Evolutionary conservation across 1,284 basidiomycete genomes (phyloP).

Genomic region (Rhodotorula sp.): DNA sequence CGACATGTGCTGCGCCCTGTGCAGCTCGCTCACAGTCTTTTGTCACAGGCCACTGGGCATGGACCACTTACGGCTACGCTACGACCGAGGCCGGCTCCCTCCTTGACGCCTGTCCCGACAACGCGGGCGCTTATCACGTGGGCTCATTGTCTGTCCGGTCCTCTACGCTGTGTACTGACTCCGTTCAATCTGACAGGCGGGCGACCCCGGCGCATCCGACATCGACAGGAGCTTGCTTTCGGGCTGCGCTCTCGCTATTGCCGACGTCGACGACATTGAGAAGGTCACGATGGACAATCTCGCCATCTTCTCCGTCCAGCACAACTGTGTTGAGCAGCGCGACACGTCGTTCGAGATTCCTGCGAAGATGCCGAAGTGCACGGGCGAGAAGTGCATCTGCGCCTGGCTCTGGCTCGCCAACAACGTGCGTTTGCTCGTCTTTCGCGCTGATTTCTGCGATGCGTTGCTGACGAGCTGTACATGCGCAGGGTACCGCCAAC

Average conservation of each 20-base stretch:
- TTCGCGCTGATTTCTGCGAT: not conserved
- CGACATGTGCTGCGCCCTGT: no score
- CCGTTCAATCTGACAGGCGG: not conserved
- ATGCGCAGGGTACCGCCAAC: conserved; percentile 22
- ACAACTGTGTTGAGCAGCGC: conserved; percentile 33
- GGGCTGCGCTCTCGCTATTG: conserved; percentile 40
- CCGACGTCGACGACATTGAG: conserved; percentile 37
- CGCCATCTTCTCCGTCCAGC: conserved; percentile 36
- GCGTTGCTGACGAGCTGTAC: no score
- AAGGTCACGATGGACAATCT: conserved; percentile 40
- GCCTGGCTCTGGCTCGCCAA: conserved; percentile 35
- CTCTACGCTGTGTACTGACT: not conserved
- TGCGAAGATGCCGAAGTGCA: conserved; percentile 35
- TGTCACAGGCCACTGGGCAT: not conserved
- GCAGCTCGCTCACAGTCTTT: no score
- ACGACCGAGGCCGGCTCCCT: conserved; percentile 19
- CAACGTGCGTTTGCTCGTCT: not conserved
- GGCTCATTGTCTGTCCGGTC: not conserved
- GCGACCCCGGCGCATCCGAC: conserved; percentile 18
- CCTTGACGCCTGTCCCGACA: conserved; percentile 36
- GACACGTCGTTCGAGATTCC: conserved; percentile 34
- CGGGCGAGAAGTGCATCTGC: conserved; percentile 37
- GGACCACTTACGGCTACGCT: conserved; percentile 30
- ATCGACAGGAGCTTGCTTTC: conserved; percentile 30
- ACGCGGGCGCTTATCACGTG: conserved; percentile 19